phyloP scores from a whole-genome alignment of 2,329 filamentous ascomycete species.

The Venturia nashicola region DNA sequence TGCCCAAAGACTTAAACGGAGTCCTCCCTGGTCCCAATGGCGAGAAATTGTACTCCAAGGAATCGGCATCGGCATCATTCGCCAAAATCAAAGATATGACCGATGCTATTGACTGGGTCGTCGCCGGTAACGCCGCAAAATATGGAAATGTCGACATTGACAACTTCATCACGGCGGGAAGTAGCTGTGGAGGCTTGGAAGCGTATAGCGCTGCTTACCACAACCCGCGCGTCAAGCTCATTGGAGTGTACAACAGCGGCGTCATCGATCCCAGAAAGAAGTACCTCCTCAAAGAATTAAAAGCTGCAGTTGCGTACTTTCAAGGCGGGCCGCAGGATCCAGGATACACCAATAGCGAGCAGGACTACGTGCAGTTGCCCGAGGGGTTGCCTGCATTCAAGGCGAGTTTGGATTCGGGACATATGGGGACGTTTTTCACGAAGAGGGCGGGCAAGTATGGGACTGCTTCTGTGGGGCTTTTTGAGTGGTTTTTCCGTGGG shows the following conservation, averaged over 20 bases:
- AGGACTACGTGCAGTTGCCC: conserved; percentile 3
- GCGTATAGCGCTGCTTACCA: conserved; percentile 6
- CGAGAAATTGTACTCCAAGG: neutral
- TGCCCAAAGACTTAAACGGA: neutral
- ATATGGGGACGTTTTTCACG: conserved; percentile 9
- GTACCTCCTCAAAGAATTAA: conserved; percentile 7
- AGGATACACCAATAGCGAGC: conserved; percentile 1
- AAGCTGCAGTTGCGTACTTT: conserved; percentile 5
- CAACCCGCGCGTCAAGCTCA: conserved; percentile 7
- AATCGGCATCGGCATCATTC: neutral
- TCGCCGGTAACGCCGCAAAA: conserved; percentile 6
- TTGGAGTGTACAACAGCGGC: conserved; percentile 4
- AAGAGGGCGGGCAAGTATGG: conserved; percentile 8
- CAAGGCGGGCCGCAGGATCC: conserved; percentile 6
- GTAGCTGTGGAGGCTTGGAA: conserved; percentile 9
- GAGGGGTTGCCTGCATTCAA: neutral
- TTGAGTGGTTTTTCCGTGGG: conserved; percentile 7
- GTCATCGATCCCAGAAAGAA: conserved; percentile 1
- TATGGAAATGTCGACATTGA: conserved; percentile 7
- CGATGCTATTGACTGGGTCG: conserved; percentile 9
- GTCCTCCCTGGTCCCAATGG: neutral
- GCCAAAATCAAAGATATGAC: conserved; percentile 8
- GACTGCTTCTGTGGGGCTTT: conserved; percentile 1
- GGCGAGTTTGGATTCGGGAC: conserved; percentile 6
- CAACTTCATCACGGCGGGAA: conserved; percentile 4